Base-by-base conservation (phyloP, 2,329 filamentous ascomycete species). In the Zasmidium angulare region DNA sequence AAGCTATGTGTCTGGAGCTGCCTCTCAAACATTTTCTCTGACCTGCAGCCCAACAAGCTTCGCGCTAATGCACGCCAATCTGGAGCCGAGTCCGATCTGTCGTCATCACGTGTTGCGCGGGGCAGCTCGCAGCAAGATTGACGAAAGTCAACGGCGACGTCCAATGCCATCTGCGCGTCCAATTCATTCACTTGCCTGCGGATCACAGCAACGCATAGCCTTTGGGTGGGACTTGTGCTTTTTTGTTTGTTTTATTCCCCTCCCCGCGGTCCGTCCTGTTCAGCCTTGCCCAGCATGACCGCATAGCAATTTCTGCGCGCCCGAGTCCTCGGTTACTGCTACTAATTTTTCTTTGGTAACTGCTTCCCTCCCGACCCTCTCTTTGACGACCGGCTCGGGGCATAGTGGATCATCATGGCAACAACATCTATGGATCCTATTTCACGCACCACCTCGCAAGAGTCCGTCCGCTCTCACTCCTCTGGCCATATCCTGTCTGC, bases 401-500 rank as follows among this genome's bases (percentile, higher is more conserved):
- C 4, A 43, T 19, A 26, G n/a, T n/a, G n/a, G n/a, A n/a, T n/a
- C 7, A 26, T 14, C 3, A 50, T 50, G 48, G 56, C 40, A 43
- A 46, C 36, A 31, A 49, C 46, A 24, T 29, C 26, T 17, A 66
- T 66, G 66, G 65, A 64, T 22, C 58, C 63, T 22, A 50, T 71
- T 9, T 58, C 63, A 10, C 63, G 69, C 23, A 66, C 64, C 11
- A 67, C 58, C 14, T 69, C 66, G 6, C 59, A 56, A 23, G 77
- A 78, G 59, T 74, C 75, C 51, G 46, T 26, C 6, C 63, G 54
- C 17, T 59, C 60, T 19, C 65, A 61, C 23, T 65, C 64, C 50
- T 69, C 71, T 43, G 70, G 71, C 17, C 77, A 78, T 63, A 66
- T 72, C 69, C 80, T 84, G 61, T 77, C 80, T 59, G 79, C 82